Conservation (phyloP, 257 asterid species). For the Thymus quinquecostatus region DNA sequence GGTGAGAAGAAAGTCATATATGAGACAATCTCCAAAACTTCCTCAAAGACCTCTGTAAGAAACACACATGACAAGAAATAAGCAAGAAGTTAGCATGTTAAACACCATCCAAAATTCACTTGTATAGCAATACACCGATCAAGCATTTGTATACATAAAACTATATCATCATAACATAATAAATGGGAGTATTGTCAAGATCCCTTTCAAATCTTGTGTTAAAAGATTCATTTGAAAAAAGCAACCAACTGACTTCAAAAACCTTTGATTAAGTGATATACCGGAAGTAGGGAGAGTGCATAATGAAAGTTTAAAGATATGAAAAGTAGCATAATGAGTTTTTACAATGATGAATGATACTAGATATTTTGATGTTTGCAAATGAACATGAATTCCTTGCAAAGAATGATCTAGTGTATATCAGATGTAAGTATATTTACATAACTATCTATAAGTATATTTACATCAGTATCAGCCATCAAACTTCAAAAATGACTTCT, state of each 20-base stretch:
- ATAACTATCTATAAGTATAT: not conserved
- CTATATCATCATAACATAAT: too few species aligned
- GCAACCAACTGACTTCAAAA: not conserved
- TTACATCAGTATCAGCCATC: not conserved
- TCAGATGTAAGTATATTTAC: not conserved
- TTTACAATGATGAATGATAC: not conserved
- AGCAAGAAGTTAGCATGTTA: slow-evolving; percentile 6
- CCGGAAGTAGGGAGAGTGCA: not conserved
- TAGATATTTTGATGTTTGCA: not conserved
- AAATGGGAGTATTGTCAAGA: not conserved
- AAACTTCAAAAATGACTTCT: not conserved
- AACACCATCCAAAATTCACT: too few species aligned
- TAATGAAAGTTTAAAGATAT: not conserved
- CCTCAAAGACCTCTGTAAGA: slow-evolving; percentile 93
- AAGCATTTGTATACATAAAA: too few species aligned
- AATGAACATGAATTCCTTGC: not conserved
- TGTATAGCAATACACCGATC: too few species aligned
- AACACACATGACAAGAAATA: slow-evolving; percentile 14
- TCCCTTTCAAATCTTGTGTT: not conserved
- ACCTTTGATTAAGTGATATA: not conserved
- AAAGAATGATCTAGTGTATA: not conserved
- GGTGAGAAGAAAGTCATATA: slow-evolving; percentile 98
- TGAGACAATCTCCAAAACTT: slow-evolving; percentile 96
- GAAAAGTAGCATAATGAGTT: not conserved
- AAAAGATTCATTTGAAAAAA: too few species aligned